Percentiles rank a stretch among this genome's conserved stretches.
These are phyloP conservation scores for Ensete glaucum DNA, from an alignment of 176 grass and related monocot species.

Conservation along the genomic window DNA sequence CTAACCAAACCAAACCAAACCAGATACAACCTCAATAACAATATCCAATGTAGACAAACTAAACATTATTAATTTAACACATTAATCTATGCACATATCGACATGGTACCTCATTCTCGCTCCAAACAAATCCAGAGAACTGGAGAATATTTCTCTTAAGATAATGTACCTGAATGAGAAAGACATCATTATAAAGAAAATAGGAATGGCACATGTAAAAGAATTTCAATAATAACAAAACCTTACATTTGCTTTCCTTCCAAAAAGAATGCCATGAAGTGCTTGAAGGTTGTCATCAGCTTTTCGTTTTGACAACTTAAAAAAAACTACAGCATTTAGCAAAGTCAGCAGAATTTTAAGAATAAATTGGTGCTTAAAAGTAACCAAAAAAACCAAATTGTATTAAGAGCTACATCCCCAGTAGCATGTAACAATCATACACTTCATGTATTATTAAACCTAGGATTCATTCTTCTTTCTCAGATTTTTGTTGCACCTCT, in stretches of 20 bases:
- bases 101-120: conserved; percentile 39
- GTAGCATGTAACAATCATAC: too few relatives aligned
- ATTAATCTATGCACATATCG: background rate
- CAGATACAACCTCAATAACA: background rate
- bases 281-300: conserved; percentile 61
- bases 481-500: too few relatives aligned
- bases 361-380: background rate
- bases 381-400: conserved; percentile 30
- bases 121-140: conserved; percentile 97
- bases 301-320: conserved; percentile 92
- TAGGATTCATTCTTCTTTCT: too few relatives aligned
- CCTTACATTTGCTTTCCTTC: conserved; percentile 70
- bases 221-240: background rate
- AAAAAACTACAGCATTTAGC: conserved; percentile 48
- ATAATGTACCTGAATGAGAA: conserved; percentile 40
- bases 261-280: conserved; percentile 74
- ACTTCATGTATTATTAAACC: too few relatives aligned
- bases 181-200: conserved; percentile 9
- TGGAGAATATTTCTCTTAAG: conserved; percentile 87
- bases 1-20: background rate
- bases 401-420: conserved; percentile 32
- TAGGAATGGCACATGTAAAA: background rate
- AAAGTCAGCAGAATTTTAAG: conserved; percentile 16
- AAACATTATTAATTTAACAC: background rate
- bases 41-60: background rate